Evolutionary conservation across 179 eudicot species (phyloP).

Genomic region (Camellia oleifera): DNA sequence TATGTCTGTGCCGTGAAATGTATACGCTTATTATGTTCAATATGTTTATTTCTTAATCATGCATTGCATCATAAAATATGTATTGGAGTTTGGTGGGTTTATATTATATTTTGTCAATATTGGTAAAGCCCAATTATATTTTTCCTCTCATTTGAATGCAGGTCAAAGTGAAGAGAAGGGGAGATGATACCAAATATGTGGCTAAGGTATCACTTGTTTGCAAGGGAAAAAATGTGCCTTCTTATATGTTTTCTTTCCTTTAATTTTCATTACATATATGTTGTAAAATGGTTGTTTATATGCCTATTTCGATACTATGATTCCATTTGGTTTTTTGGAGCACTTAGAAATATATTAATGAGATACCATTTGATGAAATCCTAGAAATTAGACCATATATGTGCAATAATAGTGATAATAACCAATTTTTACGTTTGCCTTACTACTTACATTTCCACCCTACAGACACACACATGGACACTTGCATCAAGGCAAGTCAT

Average conservation of each 20-base stretch:
- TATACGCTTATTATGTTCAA: not conserved
- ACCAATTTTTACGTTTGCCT: not conserved
- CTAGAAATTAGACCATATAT: not conserved
- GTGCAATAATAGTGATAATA: not conserved
- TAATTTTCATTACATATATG: constrained; percentile 1
- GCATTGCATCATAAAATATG: no score
- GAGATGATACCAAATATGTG: constrained; percentile 94
- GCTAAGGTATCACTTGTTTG: constrained; percentile 65
- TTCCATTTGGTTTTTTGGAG: constrained; percentile 3
- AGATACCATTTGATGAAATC: not conserved
- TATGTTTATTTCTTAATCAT: not conserved
- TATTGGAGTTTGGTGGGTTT: not conserved
- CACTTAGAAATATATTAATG: not conserved
- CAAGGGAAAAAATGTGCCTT: not conserved
- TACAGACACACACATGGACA: not conserved
- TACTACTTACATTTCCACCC: not conserved
- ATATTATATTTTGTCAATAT: not conserved
- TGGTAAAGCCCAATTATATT: not conserved
- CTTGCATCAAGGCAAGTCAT: not conserved
- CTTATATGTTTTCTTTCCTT: not conserved
- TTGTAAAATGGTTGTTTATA: not conserved
- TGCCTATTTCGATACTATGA: not conserved
- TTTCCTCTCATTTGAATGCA: constrained; percentile 29
- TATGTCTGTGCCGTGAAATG: not conserved
- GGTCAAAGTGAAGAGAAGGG: constrained; percentile 98